These are phyloP conservation scores for Eremothecium gossypii DNA, from an alignment of 1,139 yeast genomes.

Conservation along the genomic window DNA sequence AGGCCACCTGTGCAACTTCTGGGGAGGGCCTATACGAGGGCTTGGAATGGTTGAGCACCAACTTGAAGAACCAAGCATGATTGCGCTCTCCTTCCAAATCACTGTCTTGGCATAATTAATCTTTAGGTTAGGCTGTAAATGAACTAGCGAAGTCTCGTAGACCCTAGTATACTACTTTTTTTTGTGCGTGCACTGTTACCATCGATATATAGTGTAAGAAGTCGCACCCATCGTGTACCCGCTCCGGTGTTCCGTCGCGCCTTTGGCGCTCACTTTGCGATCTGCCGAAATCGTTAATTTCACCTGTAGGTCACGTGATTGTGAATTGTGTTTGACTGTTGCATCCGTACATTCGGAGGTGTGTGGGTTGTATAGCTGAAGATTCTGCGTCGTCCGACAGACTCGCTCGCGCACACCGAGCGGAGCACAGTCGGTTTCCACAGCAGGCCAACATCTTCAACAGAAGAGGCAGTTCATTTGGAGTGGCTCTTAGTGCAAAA, in stretches of 20 bases:
- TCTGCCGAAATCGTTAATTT: no score
- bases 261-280: no score
- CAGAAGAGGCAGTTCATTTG: neutral
- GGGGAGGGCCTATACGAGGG: conserved; percentile 91
- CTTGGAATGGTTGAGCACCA: conserved; percentile 80
- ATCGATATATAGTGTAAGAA: no score
- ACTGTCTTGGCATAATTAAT: conserved; percentile 1
- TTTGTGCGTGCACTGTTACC: neutral
- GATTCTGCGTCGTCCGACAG: neutral
- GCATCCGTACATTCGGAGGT: neutral
- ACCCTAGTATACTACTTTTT: conserved; percentile 3
- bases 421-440: neutral
- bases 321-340: no score
- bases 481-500: conserved; percentile 1
- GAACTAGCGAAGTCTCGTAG: conserved; percentile 4
- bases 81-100: neutral
- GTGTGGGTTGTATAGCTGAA: neutral
- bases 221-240: no score
- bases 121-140: conserved; percentile 5
- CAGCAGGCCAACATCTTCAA: neutral
- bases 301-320: no score
- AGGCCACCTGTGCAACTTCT: conserved; percentile 81
- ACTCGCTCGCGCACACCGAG: neutral
- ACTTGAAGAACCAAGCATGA: conserved; percentile 53
- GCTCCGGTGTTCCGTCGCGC: no score